These are phyloP conservation scores for Pyracantha coccinea DNA, from an alignment of 331 rosid genomes.

Conservation along the genomic window DNA sequence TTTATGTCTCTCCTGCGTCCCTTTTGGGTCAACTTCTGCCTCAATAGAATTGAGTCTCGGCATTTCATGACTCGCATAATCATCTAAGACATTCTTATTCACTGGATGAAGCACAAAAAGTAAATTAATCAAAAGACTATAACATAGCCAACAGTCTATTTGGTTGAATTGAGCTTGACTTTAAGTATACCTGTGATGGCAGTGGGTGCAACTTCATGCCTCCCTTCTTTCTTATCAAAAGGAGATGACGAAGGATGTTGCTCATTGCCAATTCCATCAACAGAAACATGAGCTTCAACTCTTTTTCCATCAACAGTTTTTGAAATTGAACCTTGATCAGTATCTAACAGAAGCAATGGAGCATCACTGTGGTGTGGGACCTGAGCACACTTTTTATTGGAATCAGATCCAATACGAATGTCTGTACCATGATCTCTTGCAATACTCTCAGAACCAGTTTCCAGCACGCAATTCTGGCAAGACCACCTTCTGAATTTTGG, in stretches of 20 bases:
- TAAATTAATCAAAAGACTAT: constrained; percentile 11
- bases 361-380: constrained; percentile 8
- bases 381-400: constrained; percentile 20
- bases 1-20: constrained; percentile 29
- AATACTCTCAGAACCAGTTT: constrained; percentile 28
- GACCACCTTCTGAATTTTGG: constrained; percentile 53
- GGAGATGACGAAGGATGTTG: constrained; percentile 24
- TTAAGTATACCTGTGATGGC: constrained; percentile 38
- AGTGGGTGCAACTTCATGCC: constrained; percentile 25
- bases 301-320: constrained; percentile 35
- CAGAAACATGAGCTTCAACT: constrained; percentile 32
- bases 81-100: constrained; percentile 31
- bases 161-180: constrained; percentile 12
- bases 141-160: constrained; percentile 1
- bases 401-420: constrained; percentile 19
- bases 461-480: constrained; percentile 43
- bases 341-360: constrained; percentile 25
- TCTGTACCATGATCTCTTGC: constrained; percentile 21
- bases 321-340: constrained; percentile 32
- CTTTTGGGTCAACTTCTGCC: constrained; percentile 18
- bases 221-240: constrained; percentile 40
- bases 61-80: constrained; percentile 24
- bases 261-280: constrained; percentile 20
- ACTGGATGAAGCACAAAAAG: constrained; percentile 32
- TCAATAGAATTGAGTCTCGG: constrained; percentile 11